phyloP scores from a whole-genome alignment of 495 filamentous ascomycete genomes.

The Wilcoxina mikolae region DNA sequence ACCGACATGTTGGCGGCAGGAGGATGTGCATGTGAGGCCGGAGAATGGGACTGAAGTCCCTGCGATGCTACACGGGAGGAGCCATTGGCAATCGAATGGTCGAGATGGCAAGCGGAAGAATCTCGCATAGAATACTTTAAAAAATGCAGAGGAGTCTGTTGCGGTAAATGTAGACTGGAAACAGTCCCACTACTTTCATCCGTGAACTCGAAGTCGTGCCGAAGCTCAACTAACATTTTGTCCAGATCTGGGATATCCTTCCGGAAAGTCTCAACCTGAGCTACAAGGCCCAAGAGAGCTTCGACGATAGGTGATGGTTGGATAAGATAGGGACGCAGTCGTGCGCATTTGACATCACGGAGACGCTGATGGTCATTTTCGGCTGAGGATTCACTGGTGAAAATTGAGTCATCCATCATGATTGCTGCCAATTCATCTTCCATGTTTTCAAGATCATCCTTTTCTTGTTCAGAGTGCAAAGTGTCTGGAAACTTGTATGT shows the following conservation, averaged over 20 bases:
- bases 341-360: background rate
- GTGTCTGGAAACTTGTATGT: conserved; percentile 40
- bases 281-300: conserved; percentile 43
- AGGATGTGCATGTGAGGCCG: no score
- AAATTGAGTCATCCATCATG: conserved; percentile 13
- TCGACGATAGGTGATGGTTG: conserved; percentile 37
- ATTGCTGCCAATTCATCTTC: conserved; percentile 25
- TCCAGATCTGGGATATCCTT: conserved; percentile 62
- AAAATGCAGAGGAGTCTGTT: background rate
- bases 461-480: conserved; percentile 26
- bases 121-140: no score
- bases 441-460: conserved; percentile 19
- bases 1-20: conserved; percentile 21
- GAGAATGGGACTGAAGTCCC: no score
- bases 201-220: conserved; percentile 48
- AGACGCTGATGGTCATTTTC: conserved; percentile 16
- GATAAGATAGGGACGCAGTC: background rate
- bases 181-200: conserved; percentile 29
- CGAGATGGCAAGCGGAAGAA: no score
- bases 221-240: conserved; percentile 56
- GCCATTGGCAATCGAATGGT: conserved; percentile 16
- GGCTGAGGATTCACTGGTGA: conserved; percentile 9
- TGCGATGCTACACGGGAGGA: no score
- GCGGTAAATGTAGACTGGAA: background rate
- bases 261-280: conserved; percentile 50